Evolutionary conservation across 441 rosid genomes (phyloP).

Genomic region (Mallotus japonicus): DNA sequence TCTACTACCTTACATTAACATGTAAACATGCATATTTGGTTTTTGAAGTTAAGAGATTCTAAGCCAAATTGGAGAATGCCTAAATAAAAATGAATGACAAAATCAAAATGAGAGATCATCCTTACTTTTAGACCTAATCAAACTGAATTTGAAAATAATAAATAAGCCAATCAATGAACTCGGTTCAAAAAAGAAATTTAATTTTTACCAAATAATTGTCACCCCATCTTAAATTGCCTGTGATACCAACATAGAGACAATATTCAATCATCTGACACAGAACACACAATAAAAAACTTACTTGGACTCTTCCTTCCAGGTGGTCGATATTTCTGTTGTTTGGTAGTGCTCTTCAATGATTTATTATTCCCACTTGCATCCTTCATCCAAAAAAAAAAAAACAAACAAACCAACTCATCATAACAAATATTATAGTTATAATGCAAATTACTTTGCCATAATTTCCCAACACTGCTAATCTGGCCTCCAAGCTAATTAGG

Average conservation of each 20-base stretch:
- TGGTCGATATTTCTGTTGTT: constrained; percentile 58
- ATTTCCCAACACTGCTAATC: neutral
- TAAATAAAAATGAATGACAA: too few species aligned
- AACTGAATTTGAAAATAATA: too few species aligned
- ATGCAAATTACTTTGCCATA: neutral
- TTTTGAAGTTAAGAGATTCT: neutral
- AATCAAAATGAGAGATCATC: neutral
- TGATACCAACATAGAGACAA: neutral
- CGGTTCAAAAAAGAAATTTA: too few species aligned
- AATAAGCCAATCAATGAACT: too few species aligned
- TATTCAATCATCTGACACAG: neutral
- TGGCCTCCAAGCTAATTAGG: too few species aligned
- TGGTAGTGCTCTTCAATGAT: constrained; percentile 38
- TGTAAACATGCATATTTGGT: too few species aligned
- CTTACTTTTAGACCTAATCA: neutral
- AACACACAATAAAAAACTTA: constrained; percentile 35
- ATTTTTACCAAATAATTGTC: too few species aligned
- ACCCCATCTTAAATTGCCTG: too few species aligned
- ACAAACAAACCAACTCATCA: neutral
- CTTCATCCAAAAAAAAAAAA: constrained; percentile 29
- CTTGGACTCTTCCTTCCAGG: constrained; percentile 77
- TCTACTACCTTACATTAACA: neutral
- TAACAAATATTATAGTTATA: neutral
- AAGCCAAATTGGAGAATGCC: too few species aligned
- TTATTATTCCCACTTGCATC: constrained; percentile 50